Percentiles rank a stretch among this genome's conserved stretches.
These are phyloP conservation scores for Triticum urartu DNA, from an alignment of 176 grass and related monocot species.

Conservation along the genomic window DNA sequence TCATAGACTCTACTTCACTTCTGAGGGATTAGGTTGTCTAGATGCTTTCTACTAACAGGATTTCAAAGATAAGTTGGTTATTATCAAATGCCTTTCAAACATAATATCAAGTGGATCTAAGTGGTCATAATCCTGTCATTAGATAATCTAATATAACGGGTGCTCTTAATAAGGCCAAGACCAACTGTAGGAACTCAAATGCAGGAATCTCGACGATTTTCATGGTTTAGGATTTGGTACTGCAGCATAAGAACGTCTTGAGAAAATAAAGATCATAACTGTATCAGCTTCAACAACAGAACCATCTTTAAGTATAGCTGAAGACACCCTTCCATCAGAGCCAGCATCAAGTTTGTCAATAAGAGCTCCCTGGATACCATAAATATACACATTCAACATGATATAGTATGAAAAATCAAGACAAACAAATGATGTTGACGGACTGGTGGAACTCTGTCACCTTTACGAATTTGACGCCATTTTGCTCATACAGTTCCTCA, in stretches of 20 bases:
- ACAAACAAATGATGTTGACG: conserved; percentile 5
- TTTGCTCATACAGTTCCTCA: conserved; percentile 80
- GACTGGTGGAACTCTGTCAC: conserved; percentile 33
- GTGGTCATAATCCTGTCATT: background rate
- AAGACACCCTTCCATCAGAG: conserved; percentile 77
- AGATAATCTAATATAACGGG: background rate
- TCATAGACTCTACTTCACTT: background rate
- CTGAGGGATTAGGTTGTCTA: background rate
- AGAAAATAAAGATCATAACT: conserved; percentile 39
- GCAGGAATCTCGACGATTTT: background rate
- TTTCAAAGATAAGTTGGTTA: background rate
- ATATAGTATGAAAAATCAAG: background rate
- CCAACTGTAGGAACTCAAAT: background rate
- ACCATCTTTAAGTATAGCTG: conserved; percentile 88
- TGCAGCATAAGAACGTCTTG: background rate
- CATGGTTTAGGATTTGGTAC: background rate
- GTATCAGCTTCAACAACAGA: conserved; percentile 80
- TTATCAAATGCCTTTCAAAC: background rate
- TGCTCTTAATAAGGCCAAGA: background rate
- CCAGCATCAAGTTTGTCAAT: conserved; percentile 89
- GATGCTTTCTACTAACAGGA: background rate
- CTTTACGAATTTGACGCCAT: conserved; percentile 84
- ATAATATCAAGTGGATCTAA: background rate
- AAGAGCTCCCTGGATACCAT: conserved; percentile 42
- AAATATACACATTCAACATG: conserved; percentile 15